phyloP scores from a whole-genome alignment of 2,329 filamentous ascomycete genomes.

The Xylaria sp. region DNA sequence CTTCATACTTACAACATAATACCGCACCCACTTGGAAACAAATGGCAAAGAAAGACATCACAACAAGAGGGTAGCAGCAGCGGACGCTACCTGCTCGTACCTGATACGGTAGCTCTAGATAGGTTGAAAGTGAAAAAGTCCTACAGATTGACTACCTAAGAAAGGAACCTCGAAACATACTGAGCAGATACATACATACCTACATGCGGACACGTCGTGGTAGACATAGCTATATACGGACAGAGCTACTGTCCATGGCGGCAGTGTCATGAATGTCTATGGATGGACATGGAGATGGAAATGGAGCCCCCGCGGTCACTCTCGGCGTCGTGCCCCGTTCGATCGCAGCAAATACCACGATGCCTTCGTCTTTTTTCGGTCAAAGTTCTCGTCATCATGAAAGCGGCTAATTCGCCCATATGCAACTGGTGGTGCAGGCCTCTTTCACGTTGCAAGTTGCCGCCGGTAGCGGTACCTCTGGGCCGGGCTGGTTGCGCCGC shows the following conservation, averaged over 20 bases:
- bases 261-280: slow-evolving; percentile 10
- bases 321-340: slow-evolving; percentile 30
- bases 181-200: neutral
- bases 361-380: slow-evolving; percentile 34
- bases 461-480: slow-evolving; percentile 40
- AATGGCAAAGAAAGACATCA: neutral
- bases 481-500: slow-evolving; percentile 27
- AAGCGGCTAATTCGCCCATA: slow-evolving; percentile 37
- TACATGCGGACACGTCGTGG: neutral
- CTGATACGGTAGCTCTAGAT: neutral
- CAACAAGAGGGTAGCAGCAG: neutral
- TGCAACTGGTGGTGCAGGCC: slow-evolving; percentile 39
- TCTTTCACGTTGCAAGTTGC: slow-evolving; percentile 33
- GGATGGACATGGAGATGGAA: slow-evolving; percentile 3
- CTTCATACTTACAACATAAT: neutral
- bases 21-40: neutral
- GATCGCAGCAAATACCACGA: slow-evolving; percentile 35
- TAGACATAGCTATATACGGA: neutral
- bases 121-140: neutral
- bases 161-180: neutral
- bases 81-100: too few relatives aligned
- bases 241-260: neutral
- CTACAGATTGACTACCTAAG: slow-evolving; percentile 6
- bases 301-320: slow-evolving; percentile 20
- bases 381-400: slow-evolving; percentile 38